Conservation (phyloP, 495 filamentous ascomycete species). For the Neurospora intermedia region DNA sequence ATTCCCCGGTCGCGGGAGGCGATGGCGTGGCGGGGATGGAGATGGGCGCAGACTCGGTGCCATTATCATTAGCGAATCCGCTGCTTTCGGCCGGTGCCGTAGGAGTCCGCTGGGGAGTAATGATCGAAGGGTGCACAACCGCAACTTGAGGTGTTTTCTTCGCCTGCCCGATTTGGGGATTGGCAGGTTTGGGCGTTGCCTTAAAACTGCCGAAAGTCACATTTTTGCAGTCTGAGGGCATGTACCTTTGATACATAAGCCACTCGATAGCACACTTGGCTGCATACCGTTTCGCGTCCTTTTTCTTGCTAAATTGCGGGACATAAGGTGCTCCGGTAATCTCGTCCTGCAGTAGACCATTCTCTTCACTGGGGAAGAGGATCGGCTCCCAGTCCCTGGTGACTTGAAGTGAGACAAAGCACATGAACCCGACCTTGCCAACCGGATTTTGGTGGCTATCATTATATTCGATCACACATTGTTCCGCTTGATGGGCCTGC, state of each 20-base stretch:
- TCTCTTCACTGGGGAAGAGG: constrained; percentile 18
- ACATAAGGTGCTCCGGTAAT: not conserved
- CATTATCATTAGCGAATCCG: not conserved
- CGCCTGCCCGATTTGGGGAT: not conserved
- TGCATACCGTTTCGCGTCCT: constrained; percentile 36
- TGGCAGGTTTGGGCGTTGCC: not conserved
- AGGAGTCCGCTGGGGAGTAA: not conserved
- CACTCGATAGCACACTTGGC: constrained; percentile 31
- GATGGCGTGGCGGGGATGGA: not conserved
- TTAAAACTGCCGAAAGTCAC: constrained; percentile 1
- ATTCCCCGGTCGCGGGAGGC: not conserved
- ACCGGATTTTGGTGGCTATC: not conserved
- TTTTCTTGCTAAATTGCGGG: constrained; percentile 26
- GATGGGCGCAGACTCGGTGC: not conserved
- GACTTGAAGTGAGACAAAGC: constrained; percentile 5
- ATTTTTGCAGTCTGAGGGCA: constrained; percentile 10
- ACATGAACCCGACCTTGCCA: constrained; percentile 9
- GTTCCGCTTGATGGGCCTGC: constrained; percentile 1
- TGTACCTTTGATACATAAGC: constrained; percentile 19
- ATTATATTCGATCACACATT: not conserved
- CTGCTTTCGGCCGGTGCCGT: not conserved
- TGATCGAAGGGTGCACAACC: not conserved
- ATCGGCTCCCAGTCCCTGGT: constrained; percentile 3
- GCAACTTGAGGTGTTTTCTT: not conserved
- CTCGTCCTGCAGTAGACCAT: constrained; percentile 10